Conservation (phyloP, 2,329 filamentous ascomycete genomes). For the Nemania serpens region DNA sequence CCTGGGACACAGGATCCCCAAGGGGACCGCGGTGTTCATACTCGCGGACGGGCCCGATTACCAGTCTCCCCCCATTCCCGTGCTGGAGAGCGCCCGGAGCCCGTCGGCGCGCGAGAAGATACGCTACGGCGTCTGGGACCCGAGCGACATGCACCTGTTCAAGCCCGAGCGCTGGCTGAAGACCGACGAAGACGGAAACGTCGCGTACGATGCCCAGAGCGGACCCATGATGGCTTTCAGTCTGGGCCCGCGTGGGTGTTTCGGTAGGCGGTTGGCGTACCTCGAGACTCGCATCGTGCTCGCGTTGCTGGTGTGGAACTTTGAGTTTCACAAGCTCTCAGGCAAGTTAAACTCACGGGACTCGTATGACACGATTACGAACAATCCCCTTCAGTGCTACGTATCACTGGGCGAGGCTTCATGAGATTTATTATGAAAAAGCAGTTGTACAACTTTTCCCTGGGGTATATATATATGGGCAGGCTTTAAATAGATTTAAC, state of each 20-base stretch:
- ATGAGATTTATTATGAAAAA: background rate
- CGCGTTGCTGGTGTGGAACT: constrained; percentile 34
- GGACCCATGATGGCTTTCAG: constrained; percentile 30
- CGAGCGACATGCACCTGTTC: constrained; percentile 56
- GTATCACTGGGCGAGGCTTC: constrained; percentile 12
- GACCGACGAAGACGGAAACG: constrained; percentile 16
- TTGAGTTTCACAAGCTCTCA: constrained; percentile 23
- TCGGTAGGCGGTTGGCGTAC: constrained; percentile 31
- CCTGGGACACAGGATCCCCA: constrained; percentile 67
- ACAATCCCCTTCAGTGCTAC: constrained; percentile 10
- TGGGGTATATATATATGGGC: too few relatives aligned
- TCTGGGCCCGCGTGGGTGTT: constrained; percentile 30
- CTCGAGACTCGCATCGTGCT: constrained; percentile 29
- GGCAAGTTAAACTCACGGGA: constrained; percentile 18
- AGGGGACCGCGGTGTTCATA: constrained; percentile 67
- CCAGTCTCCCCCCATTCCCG: constrained; percentile 54
- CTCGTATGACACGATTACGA: constrained; percentile 16
- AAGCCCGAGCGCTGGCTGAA: constrained; percentile 33
- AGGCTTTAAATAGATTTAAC: too few relatives aligned
- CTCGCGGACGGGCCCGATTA: constrained; percentile 45
- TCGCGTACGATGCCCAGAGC: constrained; percentile 23
- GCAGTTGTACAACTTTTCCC: too few relatives aligned
- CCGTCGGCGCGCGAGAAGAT: constrained; percentile 57
- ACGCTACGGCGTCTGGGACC: constrained; percentile 59
- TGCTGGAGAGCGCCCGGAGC: constrained; percentile 50